These are phyloP conservation scores for Poa annua DNA, from an alignment of 176 grass and related monocot genomes.

Conservation along the genomic window DNA sequence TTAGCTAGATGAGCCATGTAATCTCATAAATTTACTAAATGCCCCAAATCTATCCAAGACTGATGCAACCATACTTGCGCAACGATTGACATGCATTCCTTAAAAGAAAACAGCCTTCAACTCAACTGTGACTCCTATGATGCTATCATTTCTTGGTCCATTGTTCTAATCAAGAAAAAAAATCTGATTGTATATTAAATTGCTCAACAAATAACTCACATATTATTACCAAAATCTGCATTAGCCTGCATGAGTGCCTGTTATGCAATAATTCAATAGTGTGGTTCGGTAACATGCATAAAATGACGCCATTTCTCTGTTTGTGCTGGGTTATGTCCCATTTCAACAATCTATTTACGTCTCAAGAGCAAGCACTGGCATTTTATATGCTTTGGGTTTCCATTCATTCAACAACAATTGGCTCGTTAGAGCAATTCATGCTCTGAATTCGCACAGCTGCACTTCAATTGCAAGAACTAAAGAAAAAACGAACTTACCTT, in stretches of 20 bases:
- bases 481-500: not conserved
- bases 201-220: not conserved
- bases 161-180: constrained; percentile 5
- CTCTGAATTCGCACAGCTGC: not conserved
- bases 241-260: not conserved
- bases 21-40: constrained; percentile 9
- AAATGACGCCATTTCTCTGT: not conserved
- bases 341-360: constrained; percentile 15
- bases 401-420: not conserved
- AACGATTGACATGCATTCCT: not conserved
- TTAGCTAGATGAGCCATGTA: not conserved
- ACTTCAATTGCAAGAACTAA: constrained; percentile 2
- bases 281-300: not conserved
- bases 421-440: not conserved
- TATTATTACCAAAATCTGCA: constrained; percentile 26
- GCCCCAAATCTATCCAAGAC: not conserved
- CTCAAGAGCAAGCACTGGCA: not conserved
- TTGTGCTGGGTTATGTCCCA: not conserved
- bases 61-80: not conserved
- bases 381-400: constrained; percentile 20
- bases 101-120: constrained; percentile 8
- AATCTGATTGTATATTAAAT: not conserved
- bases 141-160: not conserved
- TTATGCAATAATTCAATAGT: not conserved
- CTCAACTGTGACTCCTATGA: not conserved